Percentiles rank a stretch among this genome's conserved stretches.
These are phyloP conservation scores for Saccharum officinarum DNA, from an alignment of 176 grass and related monocot genomes.

Conservation along the genomic window DNA sequence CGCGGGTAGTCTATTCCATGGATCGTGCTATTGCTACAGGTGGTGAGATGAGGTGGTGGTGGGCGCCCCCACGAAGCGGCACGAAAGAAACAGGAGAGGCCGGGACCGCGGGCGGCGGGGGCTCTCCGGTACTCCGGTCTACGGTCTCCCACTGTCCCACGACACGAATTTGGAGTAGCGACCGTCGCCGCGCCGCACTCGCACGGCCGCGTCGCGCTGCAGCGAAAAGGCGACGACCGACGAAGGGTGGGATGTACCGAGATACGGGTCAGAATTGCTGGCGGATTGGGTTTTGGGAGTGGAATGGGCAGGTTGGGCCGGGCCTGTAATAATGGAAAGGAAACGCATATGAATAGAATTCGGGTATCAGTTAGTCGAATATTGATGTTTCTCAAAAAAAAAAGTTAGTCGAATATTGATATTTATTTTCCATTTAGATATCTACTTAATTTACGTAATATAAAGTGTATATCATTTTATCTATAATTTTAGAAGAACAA, in stretches of 20 bases:
- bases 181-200: not conserved
- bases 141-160: not conserved
- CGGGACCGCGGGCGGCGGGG: too few relatives aligned
- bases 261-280: not conserved
- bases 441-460: too few relatives aligned
- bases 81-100: slow-evolving; percentile 5
- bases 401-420: too few relatives aligned
- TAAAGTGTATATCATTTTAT: too few relatives aligned
- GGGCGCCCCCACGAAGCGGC: slow-evolving; percentile 29
- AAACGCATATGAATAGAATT: too few relatives aligned
- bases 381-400: too few relatives aligned
- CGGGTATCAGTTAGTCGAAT: too few relatives aligned
- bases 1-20: slow-evolving; percentile 36
- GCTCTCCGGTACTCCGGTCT: too few relatives aligned
- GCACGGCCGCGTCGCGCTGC: not conserved
- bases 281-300: not conserved
- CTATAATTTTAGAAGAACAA: too few relatives aligned
- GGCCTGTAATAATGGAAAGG: too few relatives aligned
- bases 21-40: slow-evolving; percentile 30
- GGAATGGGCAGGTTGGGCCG: too few relatives aligned
- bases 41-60: slow-evolving; percentile 23
- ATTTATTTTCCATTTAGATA: too few relatives aligned
- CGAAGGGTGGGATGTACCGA: not conserved
- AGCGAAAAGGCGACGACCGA: not conserved
- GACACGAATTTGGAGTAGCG: not conserved